Conservation (phyloP, 352 stramenopile genomes). For the Phytophthora europaea region DNA sequence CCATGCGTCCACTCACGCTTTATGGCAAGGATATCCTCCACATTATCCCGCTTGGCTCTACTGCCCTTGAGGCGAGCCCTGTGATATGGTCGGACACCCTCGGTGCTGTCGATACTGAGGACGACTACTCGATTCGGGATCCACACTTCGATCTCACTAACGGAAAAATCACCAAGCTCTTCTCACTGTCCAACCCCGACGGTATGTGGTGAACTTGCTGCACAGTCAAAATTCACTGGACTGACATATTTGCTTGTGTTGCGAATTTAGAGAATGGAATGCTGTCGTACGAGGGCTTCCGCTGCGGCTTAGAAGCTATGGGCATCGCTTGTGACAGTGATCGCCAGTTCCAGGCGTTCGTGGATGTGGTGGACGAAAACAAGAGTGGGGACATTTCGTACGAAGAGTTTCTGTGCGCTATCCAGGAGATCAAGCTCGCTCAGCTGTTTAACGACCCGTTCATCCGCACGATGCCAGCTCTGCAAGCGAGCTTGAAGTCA, state of each 20-base stretch:
- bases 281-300: conserved; percentile 74
- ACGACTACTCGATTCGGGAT: conserved; percentile 39
- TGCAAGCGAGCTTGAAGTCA: conserved; percentile 39
- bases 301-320: conserved; percentile 71
- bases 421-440: conserved; percentile 89
- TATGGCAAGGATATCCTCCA: conserved; percentile 71
- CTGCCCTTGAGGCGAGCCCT: conserved; percentile 55
- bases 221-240: background rate
- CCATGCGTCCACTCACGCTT: conserved; percentile 44
- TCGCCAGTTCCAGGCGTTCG: conserved; percentile 70
- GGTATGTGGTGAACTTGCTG: conserved; percentile 42
- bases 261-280: conserved; percentile 45
- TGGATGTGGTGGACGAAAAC: conserved; percentile 83
- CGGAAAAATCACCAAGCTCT: conserved; percentile 51
- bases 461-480: conserved; percentile 44
- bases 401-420: conserved; percentile 84
- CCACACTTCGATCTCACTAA: conserved; percentile 41
- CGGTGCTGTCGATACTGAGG: conserved; percentile 22
- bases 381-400: conserved; percentile 82
- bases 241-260: background rate
- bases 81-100: conserved; percentile 38
- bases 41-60: conserved; percentile 56
- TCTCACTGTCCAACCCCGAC: conserved; percentile 67
- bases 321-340: conserved; percentile 71
- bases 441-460: conserved; percentile 80